These are phyloP conservation scores for Xylariales sp. DNA, from an alignment of 2,329 filamentous ascomycete species.

Conservation along the genomic window DNA sequence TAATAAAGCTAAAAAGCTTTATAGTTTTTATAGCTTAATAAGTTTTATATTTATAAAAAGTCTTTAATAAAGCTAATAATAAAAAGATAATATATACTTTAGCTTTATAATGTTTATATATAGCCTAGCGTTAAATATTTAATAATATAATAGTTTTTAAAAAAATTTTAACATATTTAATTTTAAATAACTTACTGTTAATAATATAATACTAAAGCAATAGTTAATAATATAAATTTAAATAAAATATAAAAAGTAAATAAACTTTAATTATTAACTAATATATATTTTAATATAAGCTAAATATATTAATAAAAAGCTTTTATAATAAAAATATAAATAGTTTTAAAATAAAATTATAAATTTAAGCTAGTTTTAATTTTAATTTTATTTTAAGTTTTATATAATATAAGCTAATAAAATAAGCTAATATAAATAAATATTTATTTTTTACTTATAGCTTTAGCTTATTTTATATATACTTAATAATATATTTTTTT, in stretches of 20 bases:
- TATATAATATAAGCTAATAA: not conserved
- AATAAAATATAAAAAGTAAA: not conserved
- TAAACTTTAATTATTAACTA: not conserved
- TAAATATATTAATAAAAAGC: conserved; percentile 5
- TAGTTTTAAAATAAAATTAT: not conserved
- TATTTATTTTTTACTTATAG: not conserved
- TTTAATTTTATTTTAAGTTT: conserved; percentile 3
- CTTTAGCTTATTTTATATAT: conserved; percentile 1
- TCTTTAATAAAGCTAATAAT: not conserved
- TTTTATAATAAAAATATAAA: conserved; percentile 3
- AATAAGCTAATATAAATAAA: not conserved
- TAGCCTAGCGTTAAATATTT: not conserved
- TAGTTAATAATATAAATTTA: not conserved
- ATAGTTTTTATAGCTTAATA: not conserved
- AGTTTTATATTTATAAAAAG: not conserved
- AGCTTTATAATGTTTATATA: conserved; percentile 3
- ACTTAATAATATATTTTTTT: not conserved
- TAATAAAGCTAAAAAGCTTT: conserved; percentile 6
- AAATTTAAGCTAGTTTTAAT: not conserved
- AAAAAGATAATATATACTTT: not conserved
- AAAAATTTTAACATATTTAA: not conserved
- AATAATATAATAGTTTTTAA: no score
- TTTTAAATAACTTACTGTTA: not conserved
- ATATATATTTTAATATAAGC: conserved; percentile 6
- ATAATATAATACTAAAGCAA: not conserved